A percentile compares a stretch with the other conserved stretches of the same genome.
Conservation (phyloP, 2,329 filamentous ascomycete species). For the Colletotrichum costaricense region DNA sequence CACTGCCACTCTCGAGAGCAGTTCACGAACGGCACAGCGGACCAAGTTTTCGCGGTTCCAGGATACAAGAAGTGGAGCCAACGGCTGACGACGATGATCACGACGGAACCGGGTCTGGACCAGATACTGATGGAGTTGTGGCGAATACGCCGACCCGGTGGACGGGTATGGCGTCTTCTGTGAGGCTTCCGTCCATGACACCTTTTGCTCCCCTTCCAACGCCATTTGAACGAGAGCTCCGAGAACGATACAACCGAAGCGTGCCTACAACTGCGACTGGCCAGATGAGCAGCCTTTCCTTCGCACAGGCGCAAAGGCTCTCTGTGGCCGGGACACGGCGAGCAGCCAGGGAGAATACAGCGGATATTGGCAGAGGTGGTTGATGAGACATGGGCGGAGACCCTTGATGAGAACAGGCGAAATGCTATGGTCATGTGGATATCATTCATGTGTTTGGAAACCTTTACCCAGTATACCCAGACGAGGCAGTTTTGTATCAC, state of each 20-base stretch:
- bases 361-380: neutral
- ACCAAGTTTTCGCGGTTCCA: constrained; percentile 13
- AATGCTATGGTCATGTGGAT: neutral
- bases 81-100: constrained; percentile 29
- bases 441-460: neutral
- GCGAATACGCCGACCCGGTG: constrained; percentile 59
- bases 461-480: neutral
- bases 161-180: constrained; percentile 53
- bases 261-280: constrained; percentile 3
- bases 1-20: constrained; percentile 25
- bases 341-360: neutral
- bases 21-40: constrained; percentile 13
- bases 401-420: neutral
- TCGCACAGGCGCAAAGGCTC: constrained; percentile 19
- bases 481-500: neutral
- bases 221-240: constrained; percentile 52
- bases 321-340: constrained; percentile 15
- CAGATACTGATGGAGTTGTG: constrained; percentile 11
- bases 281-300: constrained; percentile 26
- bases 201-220: constrained; percentile 55
- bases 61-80: constrained; percentile 13
- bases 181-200: constrained; percentile 54
- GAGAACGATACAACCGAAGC: constrained; percentile 36
- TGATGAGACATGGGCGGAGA: neutral
- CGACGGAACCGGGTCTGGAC: constrained; percentile 13